Base-by-base conservation (phyloP, 495 filamentous ascomycete species). In the Penicillium waksmanii region DNA sequence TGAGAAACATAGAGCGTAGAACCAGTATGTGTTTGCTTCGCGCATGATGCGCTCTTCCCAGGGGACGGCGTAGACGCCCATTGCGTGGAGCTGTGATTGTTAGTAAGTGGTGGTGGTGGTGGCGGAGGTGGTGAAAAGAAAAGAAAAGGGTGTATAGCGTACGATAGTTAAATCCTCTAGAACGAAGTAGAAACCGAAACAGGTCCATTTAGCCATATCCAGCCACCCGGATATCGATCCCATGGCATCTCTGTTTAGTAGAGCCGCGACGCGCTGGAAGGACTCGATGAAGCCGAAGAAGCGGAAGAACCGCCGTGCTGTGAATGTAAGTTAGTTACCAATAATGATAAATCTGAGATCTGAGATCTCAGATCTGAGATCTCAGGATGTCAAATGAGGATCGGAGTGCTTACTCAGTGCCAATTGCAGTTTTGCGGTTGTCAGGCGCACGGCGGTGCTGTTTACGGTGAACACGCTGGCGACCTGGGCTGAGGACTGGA, bases 11-110 rank as follows among this genome's bases (percentile, higher is more conserved):
- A 90, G 64, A 0, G 80, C 77, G 56, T 85, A 84, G 54, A 88
- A 83, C 87, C 87, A 90, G 65, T 87, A 86, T 54, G 81, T 76
- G 66, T 87, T 85, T 3, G 77, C 85, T 62, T 89, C 84, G n/a
- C 80, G 52, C 47, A 72, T 62, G 3, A 77, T 60, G 0, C 51
- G 46, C 11, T 52, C 61, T 51, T 73, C 65, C 74, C 73, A 77
- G 11, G 69, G 53, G 3, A 71, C 64, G 2, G 66, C 46, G 40
- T 67, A 69, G 43, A 87, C 64, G 27, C 77, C 77, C 55, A 78
- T 77, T 15, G 81, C 74, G 48, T 81, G 75, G 43, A 87, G 69
- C 71, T 82, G 42, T 13, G 6, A 5, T 17, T 17, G 42, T 44
- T 44, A 44, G 42, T 7, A 27, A 21, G 7, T 36, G 34, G 13